Base-by-base conservation (phyloP, 306 rosid species). In the Sicyos edulis region DNA sequence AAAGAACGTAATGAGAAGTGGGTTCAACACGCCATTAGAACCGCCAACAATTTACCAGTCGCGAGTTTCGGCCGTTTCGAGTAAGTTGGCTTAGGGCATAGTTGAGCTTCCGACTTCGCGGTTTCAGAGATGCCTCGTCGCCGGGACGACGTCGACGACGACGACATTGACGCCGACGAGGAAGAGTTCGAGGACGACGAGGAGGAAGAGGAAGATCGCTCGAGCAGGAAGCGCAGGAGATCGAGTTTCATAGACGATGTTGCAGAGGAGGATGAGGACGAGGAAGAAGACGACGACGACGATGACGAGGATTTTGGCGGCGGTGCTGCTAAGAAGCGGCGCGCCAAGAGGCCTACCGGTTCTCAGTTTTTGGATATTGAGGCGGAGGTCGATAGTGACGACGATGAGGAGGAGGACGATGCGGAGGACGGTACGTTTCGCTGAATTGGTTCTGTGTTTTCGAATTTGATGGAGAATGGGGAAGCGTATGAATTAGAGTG, bases 391-490 rank as follows among this genome's bases (percentile, higher is more conserved):
- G 95, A 91, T 68, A 68, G 77, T 7, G 99, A 95, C 2, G 99
- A 87, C 0, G 99, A 95, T 2, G 99, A 90, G 76, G 99, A 95
- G 55, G 99, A 91, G 29, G 99, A 91, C 10, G 99, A 91, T 4
- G 97, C 79, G 13, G 97, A 95, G 54, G 96, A 95, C 62, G 99
- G 99, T 95, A 69, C 1, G 88, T 75, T 19, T 61, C 15, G 15
- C 51, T 44, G 54, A 8, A 13, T 19, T 17, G 14, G 14, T 8
- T 20, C 4, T 54, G 14, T 1, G n/a, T n/a, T 67, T 54, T 60
- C 12, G 49, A 67, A 11, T 3, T 67, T 22, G 8, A 21, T 7
- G 1, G 54, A 0, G 4, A 68, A 10, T 24, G 22, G 58, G 1
- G 49, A 24, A 0, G 58, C 42, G 29, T 68, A 50, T 16, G n/a